Conservation (phyloP, 129 eudicot species). For the Saposhnikovia divaricata region DNA sequence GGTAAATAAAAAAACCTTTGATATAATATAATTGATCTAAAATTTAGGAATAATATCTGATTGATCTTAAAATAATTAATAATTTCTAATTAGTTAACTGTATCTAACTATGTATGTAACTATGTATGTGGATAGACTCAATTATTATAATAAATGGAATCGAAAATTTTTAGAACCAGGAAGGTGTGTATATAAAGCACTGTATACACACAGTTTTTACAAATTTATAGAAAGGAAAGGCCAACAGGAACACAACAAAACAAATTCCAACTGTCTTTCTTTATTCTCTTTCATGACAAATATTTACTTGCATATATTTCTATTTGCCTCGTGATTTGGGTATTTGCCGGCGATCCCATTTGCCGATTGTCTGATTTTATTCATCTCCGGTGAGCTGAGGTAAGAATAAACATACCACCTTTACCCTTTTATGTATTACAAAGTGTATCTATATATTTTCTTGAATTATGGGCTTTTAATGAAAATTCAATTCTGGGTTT, state of each 20-base stretch:
- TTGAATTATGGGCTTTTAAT: neutral
- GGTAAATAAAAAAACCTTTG: too few species aligned
- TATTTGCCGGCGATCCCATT: neutral
- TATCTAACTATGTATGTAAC: too few species aligned
- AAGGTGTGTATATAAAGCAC: neutral
- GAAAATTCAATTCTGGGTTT: slow-evolving; percentile 8
- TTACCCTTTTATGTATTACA: neutral
- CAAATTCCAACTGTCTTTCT: neutral
- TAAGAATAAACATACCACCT: neutral
- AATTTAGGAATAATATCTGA: too few species aligned
- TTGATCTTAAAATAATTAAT: too few species aligned
- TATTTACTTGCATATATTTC: neutral
- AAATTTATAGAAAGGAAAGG: neutral
- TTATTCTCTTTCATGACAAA: neutral
- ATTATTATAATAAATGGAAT: too few species aligned
- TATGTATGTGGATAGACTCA: too few species aligned
- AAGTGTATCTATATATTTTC: neutral
- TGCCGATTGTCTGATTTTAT: neutral
- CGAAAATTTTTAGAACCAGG: too few species aligned
- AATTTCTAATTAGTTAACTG: too few species aligned
- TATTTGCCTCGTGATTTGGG: neutral
- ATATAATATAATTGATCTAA: too few species aligned
- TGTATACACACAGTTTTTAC: neutral
- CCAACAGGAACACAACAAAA: slow-evolving; percentile 1
- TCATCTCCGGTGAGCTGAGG: neutral